Percentiles rank a stretch among this genome's conserved stretches.
phyloP scores from a whole-genome alignment of 768 basidiomycete species.

The Fomitopsis serialis region DNA sequence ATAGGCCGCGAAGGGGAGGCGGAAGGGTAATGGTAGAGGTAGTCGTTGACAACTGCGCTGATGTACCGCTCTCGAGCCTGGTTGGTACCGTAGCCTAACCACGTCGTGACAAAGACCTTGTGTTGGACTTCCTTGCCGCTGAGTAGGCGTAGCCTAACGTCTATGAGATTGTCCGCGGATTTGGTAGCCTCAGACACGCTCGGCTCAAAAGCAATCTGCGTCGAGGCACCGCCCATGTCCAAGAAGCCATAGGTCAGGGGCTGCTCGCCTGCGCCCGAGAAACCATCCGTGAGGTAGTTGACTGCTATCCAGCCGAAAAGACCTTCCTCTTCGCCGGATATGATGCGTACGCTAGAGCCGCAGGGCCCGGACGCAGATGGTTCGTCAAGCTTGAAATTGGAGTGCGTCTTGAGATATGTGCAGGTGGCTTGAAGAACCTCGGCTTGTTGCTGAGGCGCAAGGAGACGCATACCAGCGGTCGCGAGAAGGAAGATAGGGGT shows the following conservation, averaged over 20 bases:
- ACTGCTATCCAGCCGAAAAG: slow-evolving; percentile 99
- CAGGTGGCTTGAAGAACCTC: slow-evolving; percentile 76
- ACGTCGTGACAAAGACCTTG: slow-evolving; percentile 95
- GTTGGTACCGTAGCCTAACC: slow-evolving; percentile 98
- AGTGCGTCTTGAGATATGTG: slow-evolving; percentile 65
- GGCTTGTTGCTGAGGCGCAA: slow-evolving; percentile 63
- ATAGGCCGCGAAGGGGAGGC: slow-evolving; percentile 35
- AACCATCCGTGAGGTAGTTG: slow-evolving; percentile 98
- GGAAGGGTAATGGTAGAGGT: slow-evolving; percentile 37
- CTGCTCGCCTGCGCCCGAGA: slow-evolving; percentile 48
- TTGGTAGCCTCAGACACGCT: slow-evolving; percentile 44
- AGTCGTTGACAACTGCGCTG: slow-evolving; percentile 54
- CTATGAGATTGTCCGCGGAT: slow-evolving; percentile 56
- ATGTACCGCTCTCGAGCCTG: slow-evolving; percentile 94
- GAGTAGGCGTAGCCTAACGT: slow-evolving; percentile 76
- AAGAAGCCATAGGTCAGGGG: slow-evolving; percentile 93
- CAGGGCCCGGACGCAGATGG: slow-evolving; percentile 73
- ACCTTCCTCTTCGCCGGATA: slow-evolving; percentile 97
- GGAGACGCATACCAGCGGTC: slow-evolving; percentile 94
- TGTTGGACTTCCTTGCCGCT: slow-evolving; percentile 85
- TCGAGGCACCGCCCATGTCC: slow-evolving; percentile 99
- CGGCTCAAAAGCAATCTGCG: slow-evolving; percentile 98
- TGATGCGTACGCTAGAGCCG: slow-evolving; percentile 88
- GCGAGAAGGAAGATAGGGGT: slow-evolving; percentile 94
- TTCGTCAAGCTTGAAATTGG: slow-evolving; percentile 70